These are phyloP conservation scores for Fusarium penzigii DNA, from an alignment of 2,329 filamentous ascomycete genomes.

Conservation along the genomic window DNA sequence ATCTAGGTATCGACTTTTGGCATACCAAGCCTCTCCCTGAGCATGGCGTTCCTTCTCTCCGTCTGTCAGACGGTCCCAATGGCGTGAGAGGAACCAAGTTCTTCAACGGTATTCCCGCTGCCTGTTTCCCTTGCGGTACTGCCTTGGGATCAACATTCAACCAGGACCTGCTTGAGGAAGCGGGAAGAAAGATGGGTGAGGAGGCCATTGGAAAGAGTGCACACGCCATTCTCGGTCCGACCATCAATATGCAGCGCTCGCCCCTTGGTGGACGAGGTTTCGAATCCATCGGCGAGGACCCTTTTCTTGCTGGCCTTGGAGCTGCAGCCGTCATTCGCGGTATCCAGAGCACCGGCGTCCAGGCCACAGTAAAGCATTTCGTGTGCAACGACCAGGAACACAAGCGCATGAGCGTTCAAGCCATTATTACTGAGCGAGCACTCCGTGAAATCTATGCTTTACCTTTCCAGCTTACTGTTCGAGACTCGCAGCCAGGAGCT, in stretches of 20 bases:
- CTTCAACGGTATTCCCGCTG: constrained; percentile 62
- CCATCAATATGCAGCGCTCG: constrained; percentile 63
- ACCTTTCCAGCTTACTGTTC: constrained; percentile 58
- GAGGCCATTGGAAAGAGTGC: constrained; percentile 59
- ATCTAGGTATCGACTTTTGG: constrained; percentile 66
- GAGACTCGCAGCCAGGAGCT: constrained; percentile 51
- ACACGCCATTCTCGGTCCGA: constrained; percentile 60
- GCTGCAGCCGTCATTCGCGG: constrained; percentile 55
- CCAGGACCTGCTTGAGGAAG: constrained; percentile 50
- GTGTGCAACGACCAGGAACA: constrained; percentile 64
- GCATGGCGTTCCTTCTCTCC: constrained; percentile 63
- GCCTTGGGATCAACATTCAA: constrained; percentile 61
- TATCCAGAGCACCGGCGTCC: constrained; percentile 57
- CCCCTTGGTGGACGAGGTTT: constrained; percentile 63
- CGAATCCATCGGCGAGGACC: constrained; percentile 60
- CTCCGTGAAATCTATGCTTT: constrained; percentile 60
- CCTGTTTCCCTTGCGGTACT: constrained; percentile 63
- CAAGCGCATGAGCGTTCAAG: constrained; percentile 56
- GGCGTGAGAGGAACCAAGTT: constrained; percentile 68
- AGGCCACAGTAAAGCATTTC: constrained; percentile 62
- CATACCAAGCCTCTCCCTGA: constrained; percentile 62
- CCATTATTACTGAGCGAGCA: constrained; percentile 55
- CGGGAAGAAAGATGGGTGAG: constrained; percentile 52
- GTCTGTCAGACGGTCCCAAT: constrained; percentile 69
- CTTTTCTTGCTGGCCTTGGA: constrained; percentile 55